Conservation (phyloP, 164 flowering plant genomes). For the Vitis vinifera region DNA sequence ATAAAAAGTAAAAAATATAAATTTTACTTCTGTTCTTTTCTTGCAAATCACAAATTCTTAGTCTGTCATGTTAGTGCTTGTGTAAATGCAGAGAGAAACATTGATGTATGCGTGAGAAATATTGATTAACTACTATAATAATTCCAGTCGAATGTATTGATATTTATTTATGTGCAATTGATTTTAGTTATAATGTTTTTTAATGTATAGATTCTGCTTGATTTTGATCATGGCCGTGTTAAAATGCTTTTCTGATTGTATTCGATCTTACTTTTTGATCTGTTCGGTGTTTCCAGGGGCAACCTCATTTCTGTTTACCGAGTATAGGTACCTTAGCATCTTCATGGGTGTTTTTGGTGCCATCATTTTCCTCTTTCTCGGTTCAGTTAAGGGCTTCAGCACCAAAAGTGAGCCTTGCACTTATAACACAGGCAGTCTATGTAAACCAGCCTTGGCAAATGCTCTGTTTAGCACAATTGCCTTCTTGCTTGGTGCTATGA, state of each 20-base stretch:
- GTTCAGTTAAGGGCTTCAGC: slow-evolving; percentile 51
- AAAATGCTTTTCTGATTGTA: neutral
- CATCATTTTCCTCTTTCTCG: slow-evolving; percentile 52
- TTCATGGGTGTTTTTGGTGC: slow-evolving; percentile 36
- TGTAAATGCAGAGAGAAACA: too few species aligned
- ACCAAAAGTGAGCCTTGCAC: slow-evolving; percentile 47
- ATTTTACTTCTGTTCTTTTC: too few species aligned
- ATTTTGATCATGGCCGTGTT: neutral
- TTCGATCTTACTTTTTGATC: neutral
- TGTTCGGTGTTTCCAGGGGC: slow-evolving; percentile 32
- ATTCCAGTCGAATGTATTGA: too few species aligned
- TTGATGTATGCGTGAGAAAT: too few species aligned
- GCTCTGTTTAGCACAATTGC: slow-evolving; percentile 49
- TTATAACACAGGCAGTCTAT: slow-evolving; percentile 31
- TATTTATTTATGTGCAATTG: too few species aligned
- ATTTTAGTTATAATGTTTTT: too few species aligned
- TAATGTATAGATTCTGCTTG: too few species aligned
- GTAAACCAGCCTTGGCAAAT: slow-evolving; percentile 56
- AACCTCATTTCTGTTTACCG: slow-evolving; percentile 45
- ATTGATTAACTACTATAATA: too few species aligned
- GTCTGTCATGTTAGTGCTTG: too few species aligned
- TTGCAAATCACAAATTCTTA: too few species aligned
- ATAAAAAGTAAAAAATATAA: too few species aligned
- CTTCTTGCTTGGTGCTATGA: slow-evolving; percentile 48
- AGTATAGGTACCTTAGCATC: slow-evolving; percentile 42